Evolutionary conservation across 306 rosid species (phyloP), one percentile per base, ranked within the genome.

Genomic region (Rubus idaeus): DNA sequence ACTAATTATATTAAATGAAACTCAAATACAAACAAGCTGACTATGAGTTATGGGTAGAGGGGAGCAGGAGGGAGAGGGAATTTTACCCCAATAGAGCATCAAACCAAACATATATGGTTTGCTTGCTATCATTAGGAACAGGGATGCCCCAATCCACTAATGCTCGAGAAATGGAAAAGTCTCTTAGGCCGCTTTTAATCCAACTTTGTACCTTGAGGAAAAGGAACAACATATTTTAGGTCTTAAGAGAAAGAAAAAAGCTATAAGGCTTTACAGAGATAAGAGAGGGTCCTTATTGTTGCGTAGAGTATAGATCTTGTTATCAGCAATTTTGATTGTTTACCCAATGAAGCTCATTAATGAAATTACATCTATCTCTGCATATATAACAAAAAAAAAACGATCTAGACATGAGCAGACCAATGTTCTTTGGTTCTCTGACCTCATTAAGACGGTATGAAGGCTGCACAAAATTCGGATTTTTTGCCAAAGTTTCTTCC

Each of bases 121-220:
- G 98, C 78, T 80, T 87, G 81, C 81, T 74, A 86, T 95, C 98
- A 80, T 91, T 84, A 21, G 98, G 98, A 76, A 95, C 89, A 35
- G 97, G 97, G 82, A 95, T 92, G 75, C 98, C 97, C 98, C 97
- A 95, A 72, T 92, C 98, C 70, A 95, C 98, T 12, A 93, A 86
- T 87, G 98, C 91, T 78, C 98, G 91, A 46, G 98, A 95, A 81
- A 95, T 89, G 75, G 98, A 95, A 72, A 95, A 95, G 86, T 95
- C 98, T 74, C 86, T 86, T 69, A 95, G 83, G 82, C 98, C 97
- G 80, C 90, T 81, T 87, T 81, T 89, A 79, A 95, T 84, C 98
- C 98, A 95, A 86, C 93, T 71, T 90, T 95, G 98, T 75, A 95
- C 98, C 98, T 95, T 84, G 58, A 88, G 75, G 78, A 84, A 74